Evolutionary conservation across 1,284 basidiomycete species (phyloP).

Genomic region (Fistulinella cinereoalba): DNA sequence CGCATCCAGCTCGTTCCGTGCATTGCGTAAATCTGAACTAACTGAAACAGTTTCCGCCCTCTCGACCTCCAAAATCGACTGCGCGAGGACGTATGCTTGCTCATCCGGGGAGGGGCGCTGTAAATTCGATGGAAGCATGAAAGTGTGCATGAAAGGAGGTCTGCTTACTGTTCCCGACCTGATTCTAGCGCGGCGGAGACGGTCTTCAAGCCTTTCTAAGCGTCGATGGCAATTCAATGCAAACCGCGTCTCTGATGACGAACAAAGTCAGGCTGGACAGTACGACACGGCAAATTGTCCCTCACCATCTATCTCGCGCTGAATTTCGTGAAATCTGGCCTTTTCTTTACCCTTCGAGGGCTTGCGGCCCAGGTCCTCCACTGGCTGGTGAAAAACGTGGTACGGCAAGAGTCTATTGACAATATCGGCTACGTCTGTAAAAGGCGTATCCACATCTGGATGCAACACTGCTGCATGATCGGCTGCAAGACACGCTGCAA

Average conservation of each 20-base stretch:
- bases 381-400: conserved; percentile 72
- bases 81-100: conserved; percentile 60
- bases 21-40: conserved; percentile 56
- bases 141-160: conserved; percentile 1
- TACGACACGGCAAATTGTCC: background rate
- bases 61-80: conserved; percentile 61
- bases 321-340: conserved; percentile 42
- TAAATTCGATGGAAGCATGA: conserved; percentile 13
- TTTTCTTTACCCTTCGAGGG: conserved; percentile 60
- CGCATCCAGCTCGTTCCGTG: conserved; percentile 62
- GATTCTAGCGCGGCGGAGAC: conserved; percentile 53
- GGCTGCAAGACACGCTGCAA: conserved; percentile 51
- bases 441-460: conserved; percentile 68
- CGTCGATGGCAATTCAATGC: conserved; percentile 64
- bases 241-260: conserved; percentile 55
- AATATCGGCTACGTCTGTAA: conserved; percentile 56
- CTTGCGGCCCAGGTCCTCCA: conserved; percentile 50
- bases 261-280: background rate
- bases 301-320: conserved; percentile 53
- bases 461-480: conserved; percentile 60
- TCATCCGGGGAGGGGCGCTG: conserved; percentile 59
- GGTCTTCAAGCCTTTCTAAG: conserved; percentile 49
- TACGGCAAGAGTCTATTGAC: conserved; percentile 69
- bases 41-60: conserved; percentile 55
- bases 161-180: conserved; percentile 55